Conservation (phyloP, 1,139 yeast genomes). For the Blastobotrys buckinghamii region DNA sequence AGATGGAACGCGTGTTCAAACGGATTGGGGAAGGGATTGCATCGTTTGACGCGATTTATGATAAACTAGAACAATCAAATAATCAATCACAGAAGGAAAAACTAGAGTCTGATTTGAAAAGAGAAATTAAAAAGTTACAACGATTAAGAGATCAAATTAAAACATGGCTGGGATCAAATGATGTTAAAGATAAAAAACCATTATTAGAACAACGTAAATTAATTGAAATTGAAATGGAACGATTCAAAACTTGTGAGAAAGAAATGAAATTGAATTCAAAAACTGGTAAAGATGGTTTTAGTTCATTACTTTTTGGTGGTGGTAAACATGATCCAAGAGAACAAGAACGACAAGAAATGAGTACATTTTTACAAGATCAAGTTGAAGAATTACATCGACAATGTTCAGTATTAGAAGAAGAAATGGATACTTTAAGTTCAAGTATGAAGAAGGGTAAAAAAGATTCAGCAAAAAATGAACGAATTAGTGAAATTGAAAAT, state of each 20-base stretch:
- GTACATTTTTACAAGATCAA: conserved; percentile 63
- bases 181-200: conserved; percentile 81
- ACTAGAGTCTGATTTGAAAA: conserved; percentile 85
- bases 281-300: conserved; percentile 89
- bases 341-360: conserved; percentile 69
- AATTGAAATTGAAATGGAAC: conserved; percentile 85
- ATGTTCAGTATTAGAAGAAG: conserved; percentile 71
- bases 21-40: conserved; percentile 91
- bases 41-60: conserved; percentile 81
- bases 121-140: conserved; percentile 93
- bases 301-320: conserved; percentile 38
- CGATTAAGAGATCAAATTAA: conserved; percentile 93
- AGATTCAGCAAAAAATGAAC: conserved; percentile 47
- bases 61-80: conserved; percentile 75
- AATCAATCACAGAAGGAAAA: conserved; percentile 90
- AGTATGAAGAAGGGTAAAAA: conserved; percentile 54
- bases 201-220: conserved; percentile 74
- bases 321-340: conserved; percentile 72
- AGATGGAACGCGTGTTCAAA: conserved; percentile 92
- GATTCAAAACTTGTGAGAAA: conserved; percentile 92
- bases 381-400: conserved; percentile 83
- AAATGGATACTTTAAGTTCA: conserved; percentile 54
- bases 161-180: conserved; percentile 89
- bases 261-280: conserved; percentile 94
- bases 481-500: conserved; percentile 58